Evolutionary conservation across 2,329 filamentous ascomycete species (phyloP), one percentile per base, ranked within the genome.

Genomic region (Stromatinia cepivora): DNA sequence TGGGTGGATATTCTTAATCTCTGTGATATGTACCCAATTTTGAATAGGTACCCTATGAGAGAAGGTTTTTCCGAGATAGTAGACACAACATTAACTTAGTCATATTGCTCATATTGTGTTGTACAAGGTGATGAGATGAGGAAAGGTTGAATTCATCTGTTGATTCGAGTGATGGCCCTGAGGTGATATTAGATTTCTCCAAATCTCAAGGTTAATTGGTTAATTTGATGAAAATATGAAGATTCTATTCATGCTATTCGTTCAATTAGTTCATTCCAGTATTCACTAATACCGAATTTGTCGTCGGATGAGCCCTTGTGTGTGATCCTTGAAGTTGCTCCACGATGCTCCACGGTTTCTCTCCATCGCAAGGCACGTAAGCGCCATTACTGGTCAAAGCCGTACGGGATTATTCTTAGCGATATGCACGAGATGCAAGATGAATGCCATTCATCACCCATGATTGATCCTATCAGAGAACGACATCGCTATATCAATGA

Each of bases 331-430:
- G 39, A 10, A n/a, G 4, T n/a, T 59, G 53, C 39, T 48, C 39
- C 65, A 57, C 42, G 20, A 50, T 50, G 31, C 31, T 57, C 42
- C 54, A 50, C 31, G 36, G 15, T 48, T 57, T 50, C 15, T 31
- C 15, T 20, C 39, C 39, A 25, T 59, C 39, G 53, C 39, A 67
- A 67, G 65, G 65, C 52, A 67, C 65, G 25, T 67, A 67, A 58
- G 52, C 65, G 65, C 65, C 45, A 28, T 67, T 50, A 61, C 45
- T 59, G 65, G 65, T 39, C 42, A 28, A 22, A 28, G 52, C n/a
- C 17, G 53, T 25, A 67, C 54, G 53, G 65, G 64, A 50, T 67
- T 42, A 59, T 61, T 67, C 54, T 67, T 50, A 50, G 65, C 65
- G 54, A 36, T 25, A 67, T 67, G 65, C 54, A 67, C 53, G 45